Percentiles rank a stretch among this genome's conserved stretches.
These are phyloP conservation scores for Cryptococcus sp. DNA, from an alignment of 1,284 basidiomycete genomes.

Conservation along the genomic window DNA sequence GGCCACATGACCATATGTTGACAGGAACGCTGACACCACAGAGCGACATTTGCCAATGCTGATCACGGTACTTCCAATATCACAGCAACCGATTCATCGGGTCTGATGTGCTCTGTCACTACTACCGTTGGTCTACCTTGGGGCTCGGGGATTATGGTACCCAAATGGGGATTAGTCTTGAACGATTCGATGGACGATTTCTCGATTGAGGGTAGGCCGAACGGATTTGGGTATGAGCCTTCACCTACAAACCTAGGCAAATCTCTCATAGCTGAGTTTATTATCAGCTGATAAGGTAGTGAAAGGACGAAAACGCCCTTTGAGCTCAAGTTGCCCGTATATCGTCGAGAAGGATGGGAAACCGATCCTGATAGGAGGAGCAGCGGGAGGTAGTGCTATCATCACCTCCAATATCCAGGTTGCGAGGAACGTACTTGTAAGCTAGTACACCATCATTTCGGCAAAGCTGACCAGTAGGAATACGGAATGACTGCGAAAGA, in stretches of 20 bases:
- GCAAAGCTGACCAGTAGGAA: slow-evolving; percentile 6
- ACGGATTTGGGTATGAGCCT: slow-evolving; percentile 40
- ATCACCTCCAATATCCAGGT: slow-evolving; percentile 39
- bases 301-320: slow-evolving; percentile 31
- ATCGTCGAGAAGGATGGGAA: slow-evolving; percentile 25
- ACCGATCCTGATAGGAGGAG: slow-evolving; percentile 31
- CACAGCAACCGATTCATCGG: slow-evolving; percentile 34
- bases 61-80: slow-evolving; percentile 43
- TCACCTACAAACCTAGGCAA: slow-evolving; percentile 35
- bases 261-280: background rate
- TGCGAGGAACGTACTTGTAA: slow-evolving; percentile 25
- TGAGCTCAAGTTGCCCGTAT: slow-evolving; percentile 40
- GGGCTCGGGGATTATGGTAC: slow-evolving; percentile 42
- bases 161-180: slow-evolving; percentile 37
- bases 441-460: background rate
- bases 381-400: slow-evolving; percentile 42
- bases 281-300: slow-evolving; percentile 10
- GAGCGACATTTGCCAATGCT: slow-evolving; percentile 7
- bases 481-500: slow-evolving; percentile 25
- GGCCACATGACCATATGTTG: background rate
- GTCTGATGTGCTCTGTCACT: slow-evolving; percentile 36
- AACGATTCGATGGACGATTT: slow-evolving; percentile 47
- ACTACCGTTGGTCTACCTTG: slow-evolving; percentile 41
- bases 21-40: slow-evolving; percentile 12
- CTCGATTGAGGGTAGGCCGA: slow-evolving; percentile 31